phyloP scores from a whole-genome alignment of 2,329 filamentous ascomycete genomes.

The Phaeoacremonium minimum region DNA sequence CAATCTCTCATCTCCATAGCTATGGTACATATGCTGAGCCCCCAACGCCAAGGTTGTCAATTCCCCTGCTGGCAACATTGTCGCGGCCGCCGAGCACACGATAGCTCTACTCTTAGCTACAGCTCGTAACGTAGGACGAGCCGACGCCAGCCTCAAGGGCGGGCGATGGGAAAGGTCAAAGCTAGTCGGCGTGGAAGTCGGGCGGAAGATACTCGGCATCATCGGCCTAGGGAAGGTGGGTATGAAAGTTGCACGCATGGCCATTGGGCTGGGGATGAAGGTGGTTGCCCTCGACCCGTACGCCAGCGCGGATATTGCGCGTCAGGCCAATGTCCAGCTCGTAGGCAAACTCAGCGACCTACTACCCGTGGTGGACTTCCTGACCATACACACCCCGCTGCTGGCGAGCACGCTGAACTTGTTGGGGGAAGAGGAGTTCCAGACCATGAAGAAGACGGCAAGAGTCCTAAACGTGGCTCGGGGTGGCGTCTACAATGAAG shows the following conservation, averaged over 20 bases:
- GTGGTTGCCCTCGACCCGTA: constrained; percentile 75
- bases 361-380: constrained; percentile 65
- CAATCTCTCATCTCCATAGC: too few species aligned
- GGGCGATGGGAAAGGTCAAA: constrained; percentile 72
- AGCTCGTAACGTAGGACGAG: constrained; percentile 69
- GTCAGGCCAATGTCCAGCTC: constrained; percentile 61
- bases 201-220: constrained; percentile 71
- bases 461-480: constrained; percentile 75
- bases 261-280: constrained; percentile 72
- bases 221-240: constrained; percentile 82
- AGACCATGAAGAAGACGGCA: constrained; percentile 68
- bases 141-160: constrained; percentile 63
- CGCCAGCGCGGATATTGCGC: constrained; percentile 67
- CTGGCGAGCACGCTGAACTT: constrained; percentile 73
- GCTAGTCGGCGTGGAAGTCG: constrained; percentile 73
- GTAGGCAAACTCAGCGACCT: constrained; percentile 55
- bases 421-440: constrained; percentile 62
- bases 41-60: too few species aligned
- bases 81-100: constrained; percentile 75
- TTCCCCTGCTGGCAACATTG: constrained; percentile 73
- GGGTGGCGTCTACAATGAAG: constrained; percentile 77
- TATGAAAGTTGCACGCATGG: constrained; percentile 74
- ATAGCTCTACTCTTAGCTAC: constrained; percentile 70
- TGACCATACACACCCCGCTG: constrained; percentile 78
- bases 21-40: too few species aligned